Percentiles rank a stretch among this genome's conserved stretches.
These are phyloP conservation scores for Cryptococcus jaspeensis DNA, from an alignment of 1,284 basidiomycete genomes.

Conservation along the genomic window DNA sequence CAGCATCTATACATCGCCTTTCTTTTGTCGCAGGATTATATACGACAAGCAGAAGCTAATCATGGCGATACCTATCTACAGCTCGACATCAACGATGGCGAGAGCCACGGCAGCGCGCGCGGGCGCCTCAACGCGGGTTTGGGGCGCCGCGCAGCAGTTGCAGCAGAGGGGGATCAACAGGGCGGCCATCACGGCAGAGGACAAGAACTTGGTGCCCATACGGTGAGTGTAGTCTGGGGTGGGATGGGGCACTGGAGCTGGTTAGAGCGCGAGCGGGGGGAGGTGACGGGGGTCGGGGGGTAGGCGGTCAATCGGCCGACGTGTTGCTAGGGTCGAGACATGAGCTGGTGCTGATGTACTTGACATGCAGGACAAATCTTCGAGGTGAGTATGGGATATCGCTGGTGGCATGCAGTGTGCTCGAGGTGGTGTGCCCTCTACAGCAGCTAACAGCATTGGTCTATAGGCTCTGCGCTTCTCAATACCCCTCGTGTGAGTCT, in stretches of 20 bases:
- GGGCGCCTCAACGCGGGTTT: no score
- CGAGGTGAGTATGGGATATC: constrained; percentile 17
- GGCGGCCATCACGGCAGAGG: constrained; percentile 14
- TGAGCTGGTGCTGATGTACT: not conserved
- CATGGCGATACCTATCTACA: not conserved
- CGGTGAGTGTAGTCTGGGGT: constrained; percentile 17
- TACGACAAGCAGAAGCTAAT: not conserved
- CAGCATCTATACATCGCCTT: not conserved
- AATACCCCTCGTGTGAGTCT: constrained; percentile 42
- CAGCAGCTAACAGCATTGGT: not conserved
- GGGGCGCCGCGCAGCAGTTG: no score
- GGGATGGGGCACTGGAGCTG: not conserved
- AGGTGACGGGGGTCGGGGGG: not conserved
- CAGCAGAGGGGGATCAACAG: constrained; percentile 10
- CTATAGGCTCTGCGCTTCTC: constrained; percentile 34
- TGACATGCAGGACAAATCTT: constrained; percentile 28
- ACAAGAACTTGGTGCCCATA: constrained; percentile 41
- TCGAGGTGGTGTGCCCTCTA: not conserved
- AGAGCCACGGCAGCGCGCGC: not conserved
- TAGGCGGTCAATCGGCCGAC: not conserved
- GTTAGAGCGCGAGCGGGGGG: not conserved
- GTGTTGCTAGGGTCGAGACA: not conserved
- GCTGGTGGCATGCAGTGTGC: no score
- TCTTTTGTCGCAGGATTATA: not conserved
- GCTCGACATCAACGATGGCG: not conserved